These are phyloP conservation scores for Capsella rubella DNA, from an alignment of 441 rosid genomes.

Conservation along the genomic window DNA sequence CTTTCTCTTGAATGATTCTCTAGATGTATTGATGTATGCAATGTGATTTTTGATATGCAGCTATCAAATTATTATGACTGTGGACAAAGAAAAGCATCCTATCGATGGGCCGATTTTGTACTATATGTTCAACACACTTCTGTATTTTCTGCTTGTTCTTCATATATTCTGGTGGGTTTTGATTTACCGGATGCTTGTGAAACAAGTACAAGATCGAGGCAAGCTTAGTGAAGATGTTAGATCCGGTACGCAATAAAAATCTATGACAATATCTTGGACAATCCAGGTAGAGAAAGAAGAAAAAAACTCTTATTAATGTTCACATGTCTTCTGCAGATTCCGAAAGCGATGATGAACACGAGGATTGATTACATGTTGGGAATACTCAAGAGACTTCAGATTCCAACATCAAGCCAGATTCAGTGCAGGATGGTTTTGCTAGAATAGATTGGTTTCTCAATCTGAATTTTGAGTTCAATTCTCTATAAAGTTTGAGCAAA, in stretches of 20 bases:
- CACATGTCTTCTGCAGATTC: conserved; percentile 57
- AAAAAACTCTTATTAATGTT: background rate
- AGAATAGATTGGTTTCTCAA: conserved; percentile 23
- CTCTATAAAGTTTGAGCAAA: conserved; percentile 16
- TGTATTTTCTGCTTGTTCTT: conserved; percentile 57
- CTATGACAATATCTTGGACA: background rate
- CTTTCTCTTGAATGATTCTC: conserved; percentile 13
- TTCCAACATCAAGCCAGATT: conserved; percentile 8
- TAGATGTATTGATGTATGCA: background rate
- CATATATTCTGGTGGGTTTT: conserved; percentile 72
- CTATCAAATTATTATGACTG: conserved; percentile 58
- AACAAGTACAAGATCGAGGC: conserved; percentile 61
- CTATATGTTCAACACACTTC: conserved; percentile 64
- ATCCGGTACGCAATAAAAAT: conserved; percentile 54
- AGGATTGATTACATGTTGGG: conserved; percentile 50
- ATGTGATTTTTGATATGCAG: conserved; percentile 40
- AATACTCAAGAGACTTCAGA: background rate
- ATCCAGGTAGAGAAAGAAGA: background rate
- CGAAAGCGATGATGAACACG: conserved; percentile 72
- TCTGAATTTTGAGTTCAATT: conserved; percentile 12
- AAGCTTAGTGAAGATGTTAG: conserved; percentile 64
- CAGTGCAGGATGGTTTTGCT: conserved; percentile 11
- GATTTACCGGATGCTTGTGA: conserved; percentile 58
- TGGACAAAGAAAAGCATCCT: conserved; percentile 58
- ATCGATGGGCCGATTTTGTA: conserved; percentile 55